Base-by-base conservation (phyloP, 352 stramenopile species). In the Globisporangium nodosum region DNA sequence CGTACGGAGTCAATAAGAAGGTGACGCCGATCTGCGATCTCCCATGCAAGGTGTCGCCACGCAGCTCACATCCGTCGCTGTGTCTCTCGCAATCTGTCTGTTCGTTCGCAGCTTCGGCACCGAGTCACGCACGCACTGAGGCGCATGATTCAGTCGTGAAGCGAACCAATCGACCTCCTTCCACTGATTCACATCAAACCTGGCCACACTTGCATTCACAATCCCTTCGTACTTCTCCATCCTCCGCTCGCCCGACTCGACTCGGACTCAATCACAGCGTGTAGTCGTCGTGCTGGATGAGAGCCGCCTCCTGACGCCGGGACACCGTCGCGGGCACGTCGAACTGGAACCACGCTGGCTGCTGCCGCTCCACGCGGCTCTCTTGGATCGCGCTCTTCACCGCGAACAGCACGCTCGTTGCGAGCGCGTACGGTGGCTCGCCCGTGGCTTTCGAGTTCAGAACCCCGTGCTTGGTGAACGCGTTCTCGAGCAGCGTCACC, bases 381-480 rank as follows among this genome's bases (percentile, higher is more conserved):
- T 89, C 76, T 21, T 83, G 81, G 49, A 99, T 83, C 5, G 96
- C 95, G 69, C 98, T 87, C 63, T 98, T 98, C 60, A 97, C 92
- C 1, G 96, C 96, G 62, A 97, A 98, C 64, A 98, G 97, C 31
- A 96, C 94, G 47, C 84, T 96, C 39, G 80, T 85, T 3, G 90
- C 95, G 35, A 99, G 70, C 61, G 98, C 98, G 59, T 98, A 95
- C 30, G 96, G 95, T 15, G 96, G 96, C 66, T 98, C 96, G 13
- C 96, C 96, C 33, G 98, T 88, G 4, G 94, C 96, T 58, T 98
- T 98, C 56, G 88, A 98, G 43, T 89, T 98, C 64, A 98, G 93
- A 0, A 99, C 90, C 9, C 92, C 92, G 68, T 97, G 95, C 43
- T 87, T 85, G 68, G 98, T 99, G 48, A 94, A 89, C 33, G 79